A percentile compares a stretch with the other conserved stretches of the same genome.
phyloP scores from a whole-genome alignment of 805 yeast genomes.

The Metschnikowia reukaufii region DNA sequence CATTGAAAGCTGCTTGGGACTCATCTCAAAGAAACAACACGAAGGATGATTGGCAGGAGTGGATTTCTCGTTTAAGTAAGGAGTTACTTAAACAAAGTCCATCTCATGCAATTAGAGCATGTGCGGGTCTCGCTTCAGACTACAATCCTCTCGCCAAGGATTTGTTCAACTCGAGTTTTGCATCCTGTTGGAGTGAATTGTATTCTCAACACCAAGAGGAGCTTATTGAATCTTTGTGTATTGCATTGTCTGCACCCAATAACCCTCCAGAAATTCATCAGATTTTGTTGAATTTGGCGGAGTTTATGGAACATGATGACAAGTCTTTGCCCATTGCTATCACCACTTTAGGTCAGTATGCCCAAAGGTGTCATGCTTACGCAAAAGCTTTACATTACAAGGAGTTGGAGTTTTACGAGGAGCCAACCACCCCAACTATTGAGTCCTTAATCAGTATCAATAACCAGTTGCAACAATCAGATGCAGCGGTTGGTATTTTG shows the following conservation, averaged over 20 bases:
- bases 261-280: constrained; percentile 96
- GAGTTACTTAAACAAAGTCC: constrained; percentile 91
- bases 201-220: constrained; percentile 89
- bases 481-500: constrained; percentile 95
- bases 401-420: constrained; percentile 91
- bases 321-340: constrained; percentile 89
- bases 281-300: constrained; percentile 83
- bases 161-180: constrained; percentile 90
- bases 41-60: constrained; percentile 96
- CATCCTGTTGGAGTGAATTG: constrained; percentile 92
- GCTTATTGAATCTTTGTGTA: constrained; percentile 77
- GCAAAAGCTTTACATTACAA: constrained; percentile 97
- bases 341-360: constrained; percentile 87
- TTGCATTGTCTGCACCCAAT: constrained; percentile 85
- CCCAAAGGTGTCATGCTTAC: constrained; percentile 94
- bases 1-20: constrained; percentile 85
- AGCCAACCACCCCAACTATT: constrained; percentile 87
- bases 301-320: constrained; percentile 96
- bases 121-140: constrained; percentile 84
- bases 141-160: constrained; percentile 88
- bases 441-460: constrained; percentile 91
- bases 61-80: constrained; percentile 85
- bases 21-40: constrained; percentile 78
- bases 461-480: constrained; percentile 92
- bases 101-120: constrained; percentile 89